Evolutionary conservation across 257 asterid species (phyloP), one percentile per base, ranked within the genome.

Genomic region (Cordia subcordata): DNA sequence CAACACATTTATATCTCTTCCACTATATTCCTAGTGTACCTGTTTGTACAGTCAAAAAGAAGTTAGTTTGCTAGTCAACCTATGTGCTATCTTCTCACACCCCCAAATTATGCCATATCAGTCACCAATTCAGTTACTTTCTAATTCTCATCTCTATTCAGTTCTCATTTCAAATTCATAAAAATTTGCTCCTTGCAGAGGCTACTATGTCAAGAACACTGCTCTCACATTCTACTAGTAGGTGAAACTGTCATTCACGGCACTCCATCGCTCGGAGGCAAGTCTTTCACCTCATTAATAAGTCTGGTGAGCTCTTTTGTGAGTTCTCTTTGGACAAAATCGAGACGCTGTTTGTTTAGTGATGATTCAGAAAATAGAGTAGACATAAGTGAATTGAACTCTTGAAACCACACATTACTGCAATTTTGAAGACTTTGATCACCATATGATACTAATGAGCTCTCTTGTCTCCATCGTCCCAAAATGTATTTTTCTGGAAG

Each of bases 391-490:
- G 78, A 81, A 65, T 69, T 67, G 67, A 79, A 69, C 59, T 85
- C 82, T 46, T 72, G 70, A 72, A 72, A 79, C 85, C 89, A 82
- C 51, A 73, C 78, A 32, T 77, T 79, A 46, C 60, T 67, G 55
- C 49, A 49, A 55, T 52, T 61, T 58, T 51, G 64, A 53, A 67
- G 46, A 55, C 53, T 61, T 58, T 51, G 64, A 53, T 68, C 71
- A 65, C 45, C 61, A 63, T 54, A 65, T 60, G 72, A 56, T 61
- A 72, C 46, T 14, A 71, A 72, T 19, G 85, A 73, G 72, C 71
- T 77, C 61, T 80, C 88, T 72, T 61, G 82, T 66, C 78, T 61
- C 90, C 88, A 85, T 52, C 86, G 79, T 49, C 64, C 65, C 80
- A 78, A 63, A 57, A 72, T 58, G 68, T 80, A 80, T 64, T 74